Conservation (phyloP, 495 filamentous ascomycete genomes). For the Hypomontagnella monticulosa region DNA sequence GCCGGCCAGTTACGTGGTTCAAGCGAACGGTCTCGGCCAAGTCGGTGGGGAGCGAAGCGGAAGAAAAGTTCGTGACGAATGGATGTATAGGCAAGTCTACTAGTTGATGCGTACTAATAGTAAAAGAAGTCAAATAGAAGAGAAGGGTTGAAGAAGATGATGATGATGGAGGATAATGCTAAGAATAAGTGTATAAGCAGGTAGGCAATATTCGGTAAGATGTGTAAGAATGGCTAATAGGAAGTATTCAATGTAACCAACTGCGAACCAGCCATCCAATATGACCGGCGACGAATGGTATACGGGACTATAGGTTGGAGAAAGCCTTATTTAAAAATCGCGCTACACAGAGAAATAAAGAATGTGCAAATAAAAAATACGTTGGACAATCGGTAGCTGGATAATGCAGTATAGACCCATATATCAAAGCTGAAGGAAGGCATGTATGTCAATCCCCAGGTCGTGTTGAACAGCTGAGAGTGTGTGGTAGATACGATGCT, state of each 20-base stretch:
- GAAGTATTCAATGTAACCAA: constrained; percentile 19
- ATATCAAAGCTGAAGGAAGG: constrained; percentile 22
- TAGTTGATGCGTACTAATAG: constrained; percentile 26
- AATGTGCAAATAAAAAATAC: constrained; percentile 13
- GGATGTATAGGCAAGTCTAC: constrained; percentile 5
- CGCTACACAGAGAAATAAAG: constrained; percentile 6
- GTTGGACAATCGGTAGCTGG: constrained; percentile 19
- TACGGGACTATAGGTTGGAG: constrained; percentile 8
- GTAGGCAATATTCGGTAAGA: not conserved
- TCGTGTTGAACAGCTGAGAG: constrained; percentile 7
- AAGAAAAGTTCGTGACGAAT: not conserved
- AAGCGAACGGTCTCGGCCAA: constrained; percentile 30
- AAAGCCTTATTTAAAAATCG: constrained; percentile 25
- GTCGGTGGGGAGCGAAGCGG: constrained; percentile 5
- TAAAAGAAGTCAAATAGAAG: constrained; percentile 1
- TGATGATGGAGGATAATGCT: constrained; percentile 7
- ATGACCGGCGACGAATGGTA: constrained; percentile 6
- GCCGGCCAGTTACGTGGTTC: constrained; percentile 17
- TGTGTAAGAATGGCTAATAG: not conserved
- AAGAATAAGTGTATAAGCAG: constrained; percentile 9
- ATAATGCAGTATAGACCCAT: constrained; percentile 8
- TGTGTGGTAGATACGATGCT: constrained; percentile 33
- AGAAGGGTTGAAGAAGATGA: constrained; percentile 12
- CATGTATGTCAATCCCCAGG: constrained; percentile 17
- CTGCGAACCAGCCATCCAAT: constrained; percentile 11